A percentile compares a stretch with the other conserved stretches of the same genome.
These are phyloP conservation scores for Dictyostelium firmibasis DNA, from an alignment of 78 protist species.

Conservation along the genomic window DNA sequence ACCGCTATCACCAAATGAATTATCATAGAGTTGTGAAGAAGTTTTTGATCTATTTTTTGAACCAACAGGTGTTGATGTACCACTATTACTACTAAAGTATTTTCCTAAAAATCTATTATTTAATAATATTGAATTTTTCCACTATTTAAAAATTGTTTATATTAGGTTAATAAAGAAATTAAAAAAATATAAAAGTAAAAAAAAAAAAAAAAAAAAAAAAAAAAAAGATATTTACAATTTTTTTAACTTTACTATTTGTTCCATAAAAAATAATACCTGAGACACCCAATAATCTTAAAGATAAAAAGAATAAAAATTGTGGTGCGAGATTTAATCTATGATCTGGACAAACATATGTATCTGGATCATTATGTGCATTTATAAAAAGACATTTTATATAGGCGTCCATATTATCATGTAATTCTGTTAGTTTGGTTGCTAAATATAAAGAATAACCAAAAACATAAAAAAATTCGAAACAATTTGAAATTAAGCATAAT, in stretches of 20 bases:
- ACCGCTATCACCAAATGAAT: neutral
- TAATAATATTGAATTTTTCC: neutral
- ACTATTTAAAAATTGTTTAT: no score
- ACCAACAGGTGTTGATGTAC: neutral
- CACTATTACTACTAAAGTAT: neutral
- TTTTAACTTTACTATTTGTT: neutral
- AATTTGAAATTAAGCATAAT: neutral
- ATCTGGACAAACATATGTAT: neutral
- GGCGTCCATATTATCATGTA: neutral
- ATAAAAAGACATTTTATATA: neutral
- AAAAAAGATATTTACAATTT: neutral
- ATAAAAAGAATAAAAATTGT: slow-evolving; percentile 12
- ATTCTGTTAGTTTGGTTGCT: neutral
- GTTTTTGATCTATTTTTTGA: neutral
- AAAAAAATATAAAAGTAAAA: no score
- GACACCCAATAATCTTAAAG: slow-evolving; percentile 22
- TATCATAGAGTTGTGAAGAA: neutral
- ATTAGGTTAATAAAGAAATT: no score
- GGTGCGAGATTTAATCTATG: neutral
- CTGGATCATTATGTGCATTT: neutral
- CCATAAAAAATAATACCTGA: slow-evolving; percentile 16
- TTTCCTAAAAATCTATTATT: neutral
- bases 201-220: neutral
- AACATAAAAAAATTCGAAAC: slow-evolving; percentile 9
- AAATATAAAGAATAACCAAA: neutral